These are phyloP conservation scores for Mrakia gelida DNA, from an alignment of 768 basidiomycete species.

Conservation along the genomic window DNA sequence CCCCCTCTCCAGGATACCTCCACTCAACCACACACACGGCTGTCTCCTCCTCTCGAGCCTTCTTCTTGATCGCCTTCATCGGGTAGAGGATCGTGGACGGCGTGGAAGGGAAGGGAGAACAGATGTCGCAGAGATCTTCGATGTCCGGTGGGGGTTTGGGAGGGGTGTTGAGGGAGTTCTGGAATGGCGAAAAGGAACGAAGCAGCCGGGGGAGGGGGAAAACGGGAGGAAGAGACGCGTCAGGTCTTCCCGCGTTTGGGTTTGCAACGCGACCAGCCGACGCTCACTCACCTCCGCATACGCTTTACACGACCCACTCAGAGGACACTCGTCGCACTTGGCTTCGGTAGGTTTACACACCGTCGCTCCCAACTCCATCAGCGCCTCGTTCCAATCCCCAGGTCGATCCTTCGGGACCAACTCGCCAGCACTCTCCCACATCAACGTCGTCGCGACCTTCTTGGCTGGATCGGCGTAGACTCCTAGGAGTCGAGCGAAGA, in stretches of 20 bases:
- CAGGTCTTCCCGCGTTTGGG: too few relatives aligned
- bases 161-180: neutral
- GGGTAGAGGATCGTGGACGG: conserved; percentile 8
- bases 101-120: conserved; percentile 20
- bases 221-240: neutral
- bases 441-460: neutral
- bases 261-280: too few relatives aligned
- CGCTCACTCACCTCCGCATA: conserved; percentile 11
- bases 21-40: conserved; percentile 27
- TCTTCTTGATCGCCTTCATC: conserved; percentile 30
- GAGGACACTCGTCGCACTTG: conserved; percentile 28
- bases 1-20: neutral
- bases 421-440: conserved; percentile 20
- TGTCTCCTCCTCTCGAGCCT: conserved; percentile 19
- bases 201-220: too few relatives aligned
- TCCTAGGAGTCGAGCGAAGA: conserved; percentile 22
- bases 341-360: conserved; percentile 30
- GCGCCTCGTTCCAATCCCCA: conserved; percentile 29
- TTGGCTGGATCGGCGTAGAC: conserved; percentile 22
- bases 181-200: too few relatives aligned
- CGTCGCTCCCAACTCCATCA: conserved; percentile 33
- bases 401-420: conserved; percentile 16
- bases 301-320: conserved; percentile 13
- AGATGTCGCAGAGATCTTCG: conserved; percentile 30
- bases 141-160: conserved; percentile 16